Conservation (phyloP, 345 rosid genomes). For the Gossypium stocksii region DNA sequence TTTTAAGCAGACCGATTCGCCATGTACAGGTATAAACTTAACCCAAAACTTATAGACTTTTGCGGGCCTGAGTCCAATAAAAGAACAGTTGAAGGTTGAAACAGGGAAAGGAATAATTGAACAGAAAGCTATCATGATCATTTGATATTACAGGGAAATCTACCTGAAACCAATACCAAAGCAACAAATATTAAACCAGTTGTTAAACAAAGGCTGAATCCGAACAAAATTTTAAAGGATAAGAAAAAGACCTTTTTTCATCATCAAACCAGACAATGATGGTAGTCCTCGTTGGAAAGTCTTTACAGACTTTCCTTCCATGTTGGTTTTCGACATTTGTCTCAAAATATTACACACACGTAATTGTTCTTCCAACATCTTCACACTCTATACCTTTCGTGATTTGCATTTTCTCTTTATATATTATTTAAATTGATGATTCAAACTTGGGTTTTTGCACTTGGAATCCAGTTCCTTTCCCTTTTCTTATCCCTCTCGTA, state of each 20-base stretch:
- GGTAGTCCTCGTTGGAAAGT: neutral
- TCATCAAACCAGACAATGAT: neutral
- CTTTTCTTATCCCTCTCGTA: conserved; percentile 31
- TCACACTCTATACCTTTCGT: neutral
- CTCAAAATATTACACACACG: neutral
- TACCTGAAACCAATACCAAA: neutral
- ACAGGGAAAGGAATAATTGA: neutral
- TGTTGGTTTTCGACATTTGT: neutral
- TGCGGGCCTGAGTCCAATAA: neutral
- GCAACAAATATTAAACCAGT: conserved; percentile 4
- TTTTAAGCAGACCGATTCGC: rapidly evolving
- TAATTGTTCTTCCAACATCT: neutral
- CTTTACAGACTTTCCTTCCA: neutral
- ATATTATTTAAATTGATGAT: neutral
- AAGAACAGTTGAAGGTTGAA: neutral
- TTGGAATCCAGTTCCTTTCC: conserved; percentile 50
- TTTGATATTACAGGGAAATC: neutral
- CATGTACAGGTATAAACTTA: no score
- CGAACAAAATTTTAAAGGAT: neutral
- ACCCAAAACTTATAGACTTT: neutral
- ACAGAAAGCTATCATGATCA: neutral
- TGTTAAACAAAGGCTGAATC: neutral
- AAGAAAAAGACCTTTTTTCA: neutral
- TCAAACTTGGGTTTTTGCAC: neutral
- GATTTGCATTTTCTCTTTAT: neutral